A percentile compares a stretch with the other conserved stretches of the same genome.
Conservation (phyloP, 331 rosid species). For the Cydonia oblonga region DNA sequence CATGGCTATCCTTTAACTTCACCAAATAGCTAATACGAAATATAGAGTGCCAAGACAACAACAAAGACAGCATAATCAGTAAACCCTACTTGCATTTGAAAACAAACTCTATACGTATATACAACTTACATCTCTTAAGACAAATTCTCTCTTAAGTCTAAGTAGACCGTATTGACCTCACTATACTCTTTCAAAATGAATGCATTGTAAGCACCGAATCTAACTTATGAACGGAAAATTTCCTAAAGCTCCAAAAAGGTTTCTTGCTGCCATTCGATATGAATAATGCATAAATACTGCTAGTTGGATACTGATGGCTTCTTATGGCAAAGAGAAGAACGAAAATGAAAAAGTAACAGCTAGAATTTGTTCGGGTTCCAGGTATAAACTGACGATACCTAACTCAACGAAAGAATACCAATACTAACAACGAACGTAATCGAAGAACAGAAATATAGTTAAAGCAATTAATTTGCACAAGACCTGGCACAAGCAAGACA, state of each 20-base stretch:
- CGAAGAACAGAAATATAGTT: not conserved
- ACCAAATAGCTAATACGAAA: not conserved
- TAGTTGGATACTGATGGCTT: not conserved
- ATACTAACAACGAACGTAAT: not conserved
- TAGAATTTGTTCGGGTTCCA: not conserved
- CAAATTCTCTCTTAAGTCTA: not conserved
- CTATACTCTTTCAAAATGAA: not conserved
- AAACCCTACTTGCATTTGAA: not conserved
- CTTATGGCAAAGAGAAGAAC: not conserved
- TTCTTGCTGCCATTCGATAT: not conserved
- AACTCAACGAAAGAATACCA: not conserved
- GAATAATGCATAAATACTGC: not conserved
- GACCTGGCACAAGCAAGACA: conserved; percentile 90
- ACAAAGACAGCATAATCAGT: not conserved
- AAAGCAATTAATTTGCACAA: conserved; percentile 12
- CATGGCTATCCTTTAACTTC: not conserved
- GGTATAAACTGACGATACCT: not conserved
- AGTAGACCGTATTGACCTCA: not conserved
- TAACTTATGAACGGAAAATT: not conserved
- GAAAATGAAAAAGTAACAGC: not conserved
- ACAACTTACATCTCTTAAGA: not conserved
- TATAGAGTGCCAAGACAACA: not conserved
- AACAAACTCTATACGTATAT: not conserved
- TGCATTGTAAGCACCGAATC: not conserved
- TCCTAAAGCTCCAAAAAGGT: not conserved